Percentiles rank a stretch among this genome's conserved stretches.
phyloP scores from a whole-genome alignment of 2,329 filamentous ascomycete genomes.

The Periconia sp. region DNA sequence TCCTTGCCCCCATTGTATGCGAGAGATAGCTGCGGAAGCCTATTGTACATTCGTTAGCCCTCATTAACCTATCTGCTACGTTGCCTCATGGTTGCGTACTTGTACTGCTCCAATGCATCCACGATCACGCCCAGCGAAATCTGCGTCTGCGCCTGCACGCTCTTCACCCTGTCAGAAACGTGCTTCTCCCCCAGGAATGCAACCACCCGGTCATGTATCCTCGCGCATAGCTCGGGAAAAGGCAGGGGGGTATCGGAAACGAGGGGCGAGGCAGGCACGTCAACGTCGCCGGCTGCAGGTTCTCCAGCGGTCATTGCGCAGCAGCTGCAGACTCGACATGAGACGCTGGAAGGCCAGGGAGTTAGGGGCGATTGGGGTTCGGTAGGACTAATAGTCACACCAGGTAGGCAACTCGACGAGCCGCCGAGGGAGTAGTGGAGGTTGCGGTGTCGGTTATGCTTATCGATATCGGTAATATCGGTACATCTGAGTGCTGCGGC shows the following conservation, averaged over 20 bases:
- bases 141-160: conserved; percentile 76
- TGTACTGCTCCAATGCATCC: conserved; percentile 76
- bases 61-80: neutral
- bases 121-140: conserved; percentile 75
- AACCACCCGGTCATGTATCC: conserved; percentile 65
- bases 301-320: conserved; percentile 45
- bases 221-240: conserved; percentile 53
- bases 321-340: conserved; percentile 41
- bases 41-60: conserved; percentile 46
- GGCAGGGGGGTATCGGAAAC: conserved; percentile 54
- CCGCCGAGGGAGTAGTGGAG: neutral
- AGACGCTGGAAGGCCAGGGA: conserved; percentile 22
- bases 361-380: neutral
- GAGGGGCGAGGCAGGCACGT: conserved; percentile 36
- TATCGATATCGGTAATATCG: conserved; percentile 26
- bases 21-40: conserved; percentile 78
- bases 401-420: no score
- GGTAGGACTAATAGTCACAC: no score
- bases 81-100: conserved; percentile 59
- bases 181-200: conserved; percentile 69
- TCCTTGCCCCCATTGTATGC: conserved; percentile 99
- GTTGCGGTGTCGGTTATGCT: conserved; percentile 8
- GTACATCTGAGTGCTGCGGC: neutral
- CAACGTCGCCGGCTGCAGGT: conserved; percentile 44
- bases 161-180: conserved; percentile 62